These are phyloP conservation scores for Saururus chinensis DNA, from an alignment of 164 flowering plant species.

Conservation along the genomic window DNA sequence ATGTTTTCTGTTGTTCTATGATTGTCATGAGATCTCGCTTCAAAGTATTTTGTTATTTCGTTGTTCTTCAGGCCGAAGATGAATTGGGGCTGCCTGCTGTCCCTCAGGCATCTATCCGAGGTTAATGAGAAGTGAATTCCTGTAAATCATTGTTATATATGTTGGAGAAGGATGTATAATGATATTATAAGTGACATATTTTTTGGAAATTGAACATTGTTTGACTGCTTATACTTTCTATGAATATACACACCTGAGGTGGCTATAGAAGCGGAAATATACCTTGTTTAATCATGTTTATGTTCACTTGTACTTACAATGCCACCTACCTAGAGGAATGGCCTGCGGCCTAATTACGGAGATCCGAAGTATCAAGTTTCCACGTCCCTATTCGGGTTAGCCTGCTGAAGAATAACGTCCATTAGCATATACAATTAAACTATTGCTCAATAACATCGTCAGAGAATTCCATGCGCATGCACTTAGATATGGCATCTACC, in stretches of 20 bases:
- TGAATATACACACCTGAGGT: neutral
- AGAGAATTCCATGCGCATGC: no score
- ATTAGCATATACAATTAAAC: no score
- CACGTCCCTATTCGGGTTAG: no score
- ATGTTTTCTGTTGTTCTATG: neutral
- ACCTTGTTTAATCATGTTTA: no score
- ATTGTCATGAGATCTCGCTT: neutral
- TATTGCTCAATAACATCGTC: no score
- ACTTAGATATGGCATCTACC: no score
- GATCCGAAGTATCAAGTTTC: no score
- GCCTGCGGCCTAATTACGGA: no score
- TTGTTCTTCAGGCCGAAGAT: constrained; percentile 57
- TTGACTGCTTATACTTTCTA: neutral
- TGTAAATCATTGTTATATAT: neutral
- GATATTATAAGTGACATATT: neutral
- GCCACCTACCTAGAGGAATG: no score
- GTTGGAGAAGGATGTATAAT: neutral
- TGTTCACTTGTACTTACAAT: no score
- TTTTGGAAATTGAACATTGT: neutral
- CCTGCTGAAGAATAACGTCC: no score
- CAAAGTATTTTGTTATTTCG: neutral
- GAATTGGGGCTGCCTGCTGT: constrained; percentile 77
- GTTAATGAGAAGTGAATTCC: constrained; percentile 15
- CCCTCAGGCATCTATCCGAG: constrained; percentile 74
- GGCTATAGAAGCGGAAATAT: no score